Conservation (phyloP, 2,329 filamentous ascomycete genomes). For the Rhynchosporium graminicola region DNA sequence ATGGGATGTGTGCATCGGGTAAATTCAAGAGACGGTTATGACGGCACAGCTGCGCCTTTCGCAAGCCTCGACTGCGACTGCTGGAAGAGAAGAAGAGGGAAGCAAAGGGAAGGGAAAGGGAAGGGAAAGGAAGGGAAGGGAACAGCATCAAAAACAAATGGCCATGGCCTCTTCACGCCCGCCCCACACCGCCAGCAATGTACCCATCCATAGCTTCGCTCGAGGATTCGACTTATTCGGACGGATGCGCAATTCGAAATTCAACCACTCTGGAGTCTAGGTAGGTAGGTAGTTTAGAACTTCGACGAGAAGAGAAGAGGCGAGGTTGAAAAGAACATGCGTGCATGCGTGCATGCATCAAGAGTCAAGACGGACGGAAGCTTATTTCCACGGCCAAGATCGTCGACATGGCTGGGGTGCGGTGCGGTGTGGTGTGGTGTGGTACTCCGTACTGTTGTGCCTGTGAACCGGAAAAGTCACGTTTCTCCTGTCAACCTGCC, state of each 20-base stretch:
- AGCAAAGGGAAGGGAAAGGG: too few species aligned
- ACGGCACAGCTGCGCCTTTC: slow-evolving; percentile 11
- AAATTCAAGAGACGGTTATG: slow-evolving; percentile 13
- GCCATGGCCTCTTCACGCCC: not conserved
- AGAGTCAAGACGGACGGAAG: too few species aligned
- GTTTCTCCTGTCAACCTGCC: slow-evolving; percentile 5
- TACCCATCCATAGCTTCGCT: not conserved
- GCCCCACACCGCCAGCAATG: slow-evolving; percentile 2
- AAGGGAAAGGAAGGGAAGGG: too few species aligned
- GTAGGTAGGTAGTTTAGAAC: not conserved
- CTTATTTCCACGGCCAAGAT: too few species aligned
- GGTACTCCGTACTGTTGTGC: not conserved
- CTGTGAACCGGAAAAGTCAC: not conserved
- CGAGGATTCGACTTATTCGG: not conserved
- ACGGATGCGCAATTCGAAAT: too few species aligned
- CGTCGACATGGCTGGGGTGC: too few species aligned
- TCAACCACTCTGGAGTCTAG: too few species aligned
- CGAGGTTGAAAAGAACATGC: not conserved
- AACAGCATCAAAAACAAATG: too few species aligned
- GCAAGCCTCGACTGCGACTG: not conserved
- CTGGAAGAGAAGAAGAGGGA: too few species aligned
- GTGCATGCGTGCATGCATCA: too few species aligned
- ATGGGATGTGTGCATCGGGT: not conserved
- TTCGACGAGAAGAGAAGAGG: not conserved
- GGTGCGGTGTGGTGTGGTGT: too few species aligned